Evolutionary conservation across 106 monocot genomes (phyloP), one percentile per base, ranked within the genome.

Genomic region (Gastrodia elata): DNA sequence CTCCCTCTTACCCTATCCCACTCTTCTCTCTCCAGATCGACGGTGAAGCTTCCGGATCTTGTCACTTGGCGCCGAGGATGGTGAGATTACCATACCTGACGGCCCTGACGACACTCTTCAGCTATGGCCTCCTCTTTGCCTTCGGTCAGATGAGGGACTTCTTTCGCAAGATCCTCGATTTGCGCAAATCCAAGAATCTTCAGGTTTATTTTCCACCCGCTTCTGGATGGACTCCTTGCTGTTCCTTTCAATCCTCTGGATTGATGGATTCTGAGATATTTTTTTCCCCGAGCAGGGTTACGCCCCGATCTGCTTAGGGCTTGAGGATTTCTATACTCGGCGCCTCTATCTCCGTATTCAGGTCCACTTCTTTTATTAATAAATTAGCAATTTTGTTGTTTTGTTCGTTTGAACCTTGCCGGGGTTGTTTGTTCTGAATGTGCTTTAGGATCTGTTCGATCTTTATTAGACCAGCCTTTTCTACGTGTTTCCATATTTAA

Each of bases 331-430:
- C 82, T 92, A 89, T 73, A 80, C 80, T 34, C 81, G 91, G 4
- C 76, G 95, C 39, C 81, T 96, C 33, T 96, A 92, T 80, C 95
- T 86, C 46, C 87, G 95, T 38, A 84, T 87, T 72, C 95, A 96
- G 92, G 95, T 93, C 25, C 3, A 26, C 26, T 40, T 11, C n/a
- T 37, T 40, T 67, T n/a, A 8, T 61, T 61, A 32, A 61, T 14
- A 2, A 30, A 8, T 52, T 52, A 52, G 52, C 22, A n/a, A n/a
- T 52, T 52, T 52, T 52, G 52, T 22, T 52, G 52, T 24, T 52
- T 22, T 52, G 52, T 52, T 52, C 52, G n/a, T 52, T 52, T n/a
- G 18, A 24, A 52, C 52, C 22, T 52, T 52, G 18, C 5, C 5
- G 52, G 52, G 52, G 18, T 22, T 22, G 52, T 22, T 52, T 52